Conservation (phyloP, 371 early-diverging fungal genomes). For the Apophysomyces ossiformis region DNA sequence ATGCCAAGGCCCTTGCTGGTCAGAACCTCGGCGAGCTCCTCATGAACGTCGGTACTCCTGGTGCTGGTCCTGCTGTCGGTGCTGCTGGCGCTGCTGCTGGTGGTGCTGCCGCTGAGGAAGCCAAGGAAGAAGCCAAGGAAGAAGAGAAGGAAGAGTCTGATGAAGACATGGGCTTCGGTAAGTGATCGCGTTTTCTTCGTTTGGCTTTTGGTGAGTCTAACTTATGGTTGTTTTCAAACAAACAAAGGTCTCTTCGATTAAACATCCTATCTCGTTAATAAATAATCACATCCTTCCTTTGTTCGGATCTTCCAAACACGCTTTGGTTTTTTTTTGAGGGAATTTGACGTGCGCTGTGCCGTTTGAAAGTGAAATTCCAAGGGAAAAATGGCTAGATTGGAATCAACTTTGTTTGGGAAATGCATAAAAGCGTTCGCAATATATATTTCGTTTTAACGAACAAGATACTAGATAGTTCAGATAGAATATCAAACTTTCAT, state of each 20-base stretch:
- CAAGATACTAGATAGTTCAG: too few relatives aligned
- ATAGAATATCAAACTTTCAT: too few relatives aligned
- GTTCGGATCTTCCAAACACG: neutral
- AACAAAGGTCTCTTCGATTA: conserved; percentile 83
- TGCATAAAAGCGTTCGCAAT: too few relatives aligned
- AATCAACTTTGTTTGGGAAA: too few relatives aligned
- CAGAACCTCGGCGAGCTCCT: conserved; percentile 91
- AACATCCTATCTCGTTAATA: conserved; percentile 29
- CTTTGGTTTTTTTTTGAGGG: neutral
- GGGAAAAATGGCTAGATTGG: too few relatives aligned
- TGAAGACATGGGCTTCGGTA: conserved; percentile 93
- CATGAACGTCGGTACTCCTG: conserved; percentile 91
- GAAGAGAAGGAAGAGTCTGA: conserved; percentile 90
- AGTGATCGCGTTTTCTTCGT: conserved; percentile 13
- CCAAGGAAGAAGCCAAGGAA: conserved; percentile 71
- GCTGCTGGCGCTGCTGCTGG: conserved; percentile 58
- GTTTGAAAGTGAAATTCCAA: too few relatives aligned
- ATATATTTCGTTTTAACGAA: too few relatives aligned
- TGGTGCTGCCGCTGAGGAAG: conserved; percentile 59
- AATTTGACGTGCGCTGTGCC: too few relatives aligned
- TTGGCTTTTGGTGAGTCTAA: neutral
- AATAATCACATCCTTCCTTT: conserved; percentile 11
- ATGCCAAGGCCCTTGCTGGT: conserved; percentile 97
- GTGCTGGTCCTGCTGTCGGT: conserved; percentile 67
- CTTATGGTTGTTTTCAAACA: neutral